phyloP scores from a whole-genome alignment of 257 asterid genomes.

The Solanum habrochaites region DNA sequence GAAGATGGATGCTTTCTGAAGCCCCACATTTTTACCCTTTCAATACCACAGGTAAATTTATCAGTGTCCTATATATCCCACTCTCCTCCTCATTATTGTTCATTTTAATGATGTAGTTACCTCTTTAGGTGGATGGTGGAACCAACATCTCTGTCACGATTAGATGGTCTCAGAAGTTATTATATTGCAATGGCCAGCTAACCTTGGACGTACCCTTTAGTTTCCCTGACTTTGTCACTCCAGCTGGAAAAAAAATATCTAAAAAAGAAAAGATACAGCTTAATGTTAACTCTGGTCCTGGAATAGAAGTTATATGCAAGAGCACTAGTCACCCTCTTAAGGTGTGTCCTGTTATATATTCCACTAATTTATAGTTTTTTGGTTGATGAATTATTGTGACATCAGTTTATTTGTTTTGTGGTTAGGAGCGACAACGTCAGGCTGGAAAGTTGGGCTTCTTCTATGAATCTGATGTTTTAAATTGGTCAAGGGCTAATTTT shows the following conservation, averaged over 20 bases:
- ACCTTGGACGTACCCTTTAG: slow-evolving; percentile 69
- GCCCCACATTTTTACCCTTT: slow-evolving; percentile 58
- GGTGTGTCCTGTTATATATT: slow-evolving; percentile 32
- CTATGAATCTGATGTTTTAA: slow-evolving; percentile 66
- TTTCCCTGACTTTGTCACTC: slow-evolving; percentile 80
- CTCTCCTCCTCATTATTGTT: background rate
- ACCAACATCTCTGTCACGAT: slow-evolving; percentile 56
- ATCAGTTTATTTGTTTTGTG: background rate
- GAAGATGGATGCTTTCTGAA: slow-evolving; percentile 64
- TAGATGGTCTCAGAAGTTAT: slow-evolving; percentile 87
- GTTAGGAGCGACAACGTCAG: slow-evolving; percentile 59
- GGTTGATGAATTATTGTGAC: background rate
- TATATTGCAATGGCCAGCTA: slow-evolving; percentile 44
- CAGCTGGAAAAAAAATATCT: slow-evolving; percentile 76
- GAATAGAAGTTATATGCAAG: slow-evolving; percentile 52
- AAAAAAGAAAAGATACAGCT: slow-evolving; percentile 75
- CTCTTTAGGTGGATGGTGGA: slow-evolving; percentile 79
- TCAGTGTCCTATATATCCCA: background rate
- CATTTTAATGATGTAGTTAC: background rate
- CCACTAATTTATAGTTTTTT: background rate
- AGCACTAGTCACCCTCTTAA: slow-evolving; percentile 73
- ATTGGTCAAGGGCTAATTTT: slow-evolving; percentile 74
- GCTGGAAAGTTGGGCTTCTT: slow-evolving; percentile 62
- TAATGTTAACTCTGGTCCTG: slow-evolving; percentile 60
- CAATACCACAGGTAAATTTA: slow-evolving; percentile 56